Conservation (phyloP, 2,329 filamentous ascomycete genomes). For the Emergomyces africanus region DNA sequence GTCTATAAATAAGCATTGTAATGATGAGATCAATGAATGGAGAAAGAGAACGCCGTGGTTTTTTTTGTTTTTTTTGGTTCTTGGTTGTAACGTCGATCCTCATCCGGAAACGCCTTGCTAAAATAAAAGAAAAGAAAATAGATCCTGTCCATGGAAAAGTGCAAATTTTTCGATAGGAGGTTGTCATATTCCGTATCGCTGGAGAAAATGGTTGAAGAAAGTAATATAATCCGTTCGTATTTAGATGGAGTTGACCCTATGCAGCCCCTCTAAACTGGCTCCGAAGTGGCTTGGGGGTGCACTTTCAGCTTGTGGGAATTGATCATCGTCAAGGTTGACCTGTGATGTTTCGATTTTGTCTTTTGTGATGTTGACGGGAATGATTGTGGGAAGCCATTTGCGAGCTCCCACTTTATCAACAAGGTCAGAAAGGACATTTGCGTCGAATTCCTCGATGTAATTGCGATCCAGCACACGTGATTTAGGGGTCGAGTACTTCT, state of each 20-base stretch:
- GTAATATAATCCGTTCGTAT: background rate
- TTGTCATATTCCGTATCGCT: background rate
- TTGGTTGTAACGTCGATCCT: background rate
- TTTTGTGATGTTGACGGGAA: background rate
- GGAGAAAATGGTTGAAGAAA: background rate
- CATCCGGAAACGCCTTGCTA: background rate
- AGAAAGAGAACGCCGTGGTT: background rate
- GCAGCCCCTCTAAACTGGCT: background rate
- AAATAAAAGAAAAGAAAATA: background rate
- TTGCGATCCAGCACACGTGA: conserved; percentile 27
- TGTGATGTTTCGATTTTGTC: background rate
- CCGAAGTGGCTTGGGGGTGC: conserved; percentile 2
- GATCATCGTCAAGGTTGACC: background rate
- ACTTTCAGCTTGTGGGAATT: conserved; percentile 2
- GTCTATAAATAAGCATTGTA: background rate
- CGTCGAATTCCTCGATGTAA: conserved; percentile 18
- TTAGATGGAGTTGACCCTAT: conserved; percentile 1
- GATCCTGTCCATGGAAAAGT: background rate
- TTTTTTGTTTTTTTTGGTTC: background rate
- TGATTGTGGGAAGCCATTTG: conserved; percentile 7
- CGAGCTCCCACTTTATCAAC: conserved; percentile 11
- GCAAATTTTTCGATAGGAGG: background rate
- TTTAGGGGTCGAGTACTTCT: conserved; percentile 43
- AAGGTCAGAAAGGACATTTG: conserved; percentile 12
- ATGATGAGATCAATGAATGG: background rate